Percentiles rank a stretch among this genome's conserved stretches.
Evolutionary conservation across 805 yeast species (phyloP).

Genomic region (Torulaspora franciscae): DNA sequence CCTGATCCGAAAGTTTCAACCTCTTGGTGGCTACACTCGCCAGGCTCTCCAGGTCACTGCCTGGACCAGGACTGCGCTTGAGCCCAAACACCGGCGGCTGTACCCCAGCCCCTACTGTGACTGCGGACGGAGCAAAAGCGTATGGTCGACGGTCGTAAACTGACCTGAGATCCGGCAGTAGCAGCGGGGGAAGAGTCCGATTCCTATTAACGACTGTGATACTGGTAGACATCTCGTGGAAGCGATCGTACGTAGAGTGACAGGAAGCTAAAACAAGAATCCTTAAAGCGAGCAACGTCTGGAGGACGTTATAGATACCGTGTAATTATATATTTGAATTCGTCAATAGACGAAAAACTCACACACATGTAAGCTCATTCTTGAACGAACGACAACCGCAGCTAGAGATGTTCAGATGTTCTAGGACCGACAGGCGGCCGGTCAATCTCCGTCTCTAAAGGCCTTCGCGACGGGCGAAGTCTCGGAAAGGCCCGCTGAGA

Average conservation of each 20-base stretch:
- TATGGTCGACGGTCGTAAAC: constrained; percentile 4
- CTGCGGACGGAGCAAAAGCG: neutral
- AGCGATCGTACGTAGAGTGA: neutral
- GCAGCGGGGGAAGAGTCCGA: constrained; percentile 30
- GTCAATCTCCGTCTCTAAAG: neutral
- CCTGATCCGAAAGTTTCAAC: constrained; percentile 11
- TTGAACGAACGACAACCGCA: neutral
- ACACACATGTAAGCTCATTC: neutral
- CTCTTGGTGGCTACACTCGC: constrained; percentile 24
- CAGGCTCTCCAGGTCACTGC: constrained; percentile 16
- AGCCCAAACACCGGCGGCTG: neutral
- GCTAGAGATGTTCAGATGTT: neutral
- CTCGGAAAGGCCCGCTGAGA: neutral
- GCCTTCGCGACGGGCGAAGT: neutral
- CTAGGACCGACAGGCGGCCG: neutral
- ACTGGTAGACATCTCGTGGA: constrained; percentile 19
- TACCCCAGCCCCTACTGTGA: too few relatives aligned
- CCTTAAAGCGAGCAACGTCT: neutral
- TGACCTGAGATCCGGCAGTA: constrained; percentile 25
- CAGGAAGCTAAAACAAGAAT: neutral
- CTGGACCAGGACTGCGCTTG: neutral
- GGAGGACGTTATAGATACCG: neutral
- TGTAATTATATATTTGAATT: neutral
- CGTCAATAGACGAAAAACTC: neutral
- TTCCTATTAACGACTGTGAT: constrained; percentile 29